phyloP scores from a whole-genome alignment of 768 basidiomycete genomes.

The Boletus subparvulus region DNA sequence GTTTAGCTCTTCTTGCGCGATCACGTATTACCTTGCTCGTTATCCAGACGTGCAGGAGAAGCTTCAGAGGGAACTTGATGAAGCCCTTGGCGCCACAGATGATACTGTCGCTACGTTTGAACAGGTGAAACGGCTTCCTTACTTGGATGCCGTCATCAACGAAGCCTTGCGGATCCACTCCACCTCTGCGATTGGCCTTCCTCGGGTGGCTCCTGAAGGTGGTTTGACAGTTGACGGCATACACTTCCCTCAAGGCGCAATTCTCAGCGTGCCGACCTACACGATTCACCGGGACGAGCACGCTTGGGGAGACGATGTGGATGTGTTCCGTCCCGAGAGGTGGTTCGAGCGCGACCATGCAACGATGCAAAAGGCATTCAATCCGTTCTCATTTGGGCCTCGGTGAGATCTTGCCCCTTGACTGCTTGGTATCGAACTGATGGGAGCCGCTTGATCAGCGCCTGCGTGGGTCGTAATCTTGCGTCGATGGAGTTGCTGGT shows the following conservation, averaged over 20 bases:
- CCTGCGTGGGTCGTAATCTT: slow-evolving; percentile 82
- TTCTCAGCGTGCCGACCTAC: slow-evolving; percentile 80
- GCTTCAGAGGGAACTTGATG: slow-evolving; percentile 74
- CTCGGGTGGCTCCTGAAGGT: slow-evolving; percentile 72
- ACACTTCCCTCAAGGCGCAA: slow-evolving; percentile 72
- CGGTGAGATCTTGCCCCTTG: slow-evolving; percentile 40
- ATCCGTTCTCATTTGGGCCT: slow-evolving; percentile 84
- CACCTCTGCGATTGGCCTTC: slow-evolving; percentile 80
- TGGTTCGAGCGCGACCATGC: slow-evolving; percentile 75
- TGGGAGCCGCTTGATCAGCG: slow-evolving; percentile 39
- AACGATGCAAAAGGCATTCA: slow-evolving; percentile 69
- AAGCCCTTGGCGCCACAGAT: slow-evolving; percentile 54
- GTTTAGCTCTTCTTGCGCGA: slow-evolving; percentile 81
- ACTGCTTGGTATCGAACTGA: background rate
- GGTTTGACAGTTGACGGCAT: slow-evolving; percentile 56
- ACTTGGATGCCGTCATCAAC: slow-evolving; percentile 84
- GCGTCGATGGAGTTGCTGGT: slow-evolving; percentile 77
- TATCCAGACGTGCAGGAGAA: slow-evolving; percentile 65
- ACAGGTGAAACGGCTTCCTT: slow-evolving; percentile 70
- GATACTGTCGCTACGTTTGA: slow-evolving; percentile 62
- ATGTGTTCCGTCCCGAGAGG: slow-evolving; percentile 75
- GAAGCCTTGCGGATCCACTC: slow-evolving; percentile 85
- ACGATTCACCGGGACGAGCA: slow-evolving; percentile 72
- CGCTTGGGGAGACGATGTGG: slow-evolving; percentile 79
- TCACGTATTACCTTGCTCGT: slow-evolving; percentile 77